Base-by-base conservation (phyloP, 1,284 basidiomycete species). In the Cystobasidiaceae sp. region DNA sequence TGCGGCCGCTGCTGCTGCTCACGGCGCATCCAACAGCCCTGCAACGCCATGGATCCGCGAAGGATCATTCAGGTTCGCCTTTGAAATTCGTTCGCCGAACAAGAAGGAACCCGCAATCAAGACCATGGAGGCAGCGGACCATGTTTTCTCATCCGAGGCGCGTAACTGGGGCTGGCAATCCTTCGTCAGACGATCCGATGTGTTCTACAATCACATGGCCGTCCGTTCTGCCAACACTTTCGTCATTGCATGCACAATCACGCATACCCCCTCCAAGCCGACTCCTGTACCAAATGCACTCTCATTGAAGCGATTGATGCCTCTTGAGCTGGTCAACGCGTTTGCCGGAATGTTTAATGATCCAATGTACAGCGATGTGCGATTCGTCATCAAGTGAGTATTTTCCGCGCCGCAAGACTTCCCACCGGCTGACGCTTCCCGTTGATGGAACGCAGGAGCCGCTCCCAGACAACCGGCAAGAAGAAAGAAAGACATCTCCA, bases 201-300 rank as follows among this genome's bases (percentile, higher is more conserved):
- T 75, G 17, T 77, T 72, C 66, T 77, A 75, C 64, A 70, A 62
- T 67, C 75, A 76, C 60, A 44, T 61, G n/a, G 62, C 67, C 19
- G 72, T 72, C 41, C 72, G 71, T 50, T 62, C 65, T 58, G 68
- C 68, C 41, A 77, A 79, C 57, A 74, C 70, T 7, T 76, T 79
- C 67, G 66, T 79, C 62, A 75, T 79, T 60, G 70, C 72, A 27
- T 78, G 78, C 64, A 77, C 74, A 11, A 76, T 79, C 67, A 74
- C 73, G 25, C 73, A 73, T 34, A 72, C 71, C 4, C 71, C 74
- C 0, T 60, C 66, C 1, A 54, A 67, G 3, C 69, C 69, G 17
- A 45, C 69, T 0, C 39, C 37, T 1, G 25, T 64, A 4, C 49
- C 54, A 21, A 28, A 32, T 39, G 33, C 5, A 27, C 27, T 23